A percentile compares a stretch with the other conserved stretches of the same genome.
phyloP scores from a whole-genome alignment of 225 moss, liverwort and hornwort species.

The Pseudisothecium myosuroides region DNA sequence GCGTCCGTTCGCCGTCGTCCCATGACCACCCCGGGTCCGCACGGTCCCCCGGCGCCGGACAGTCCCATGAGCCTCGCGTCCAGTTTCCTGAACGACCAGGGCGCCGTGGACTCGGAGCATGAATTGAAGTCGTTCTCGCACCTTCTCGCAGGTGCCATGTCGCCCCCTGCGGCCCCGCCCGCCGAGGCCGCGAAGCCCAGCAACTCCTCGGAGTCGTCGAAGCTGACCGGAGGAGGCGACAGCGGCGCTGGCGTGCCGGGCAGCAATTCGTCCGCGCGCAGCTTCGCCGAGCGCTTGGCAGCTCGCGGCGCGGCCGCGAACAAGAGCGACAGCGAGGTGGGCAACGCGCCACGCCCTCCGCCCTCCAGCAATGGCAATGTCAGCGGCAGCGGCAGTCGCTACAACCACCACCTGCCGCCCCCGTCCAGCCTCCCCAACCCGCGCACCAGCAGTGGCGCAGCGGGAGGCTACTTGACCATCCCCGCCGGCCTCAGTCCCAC shows the following conservation, averaged over 20 bases:
- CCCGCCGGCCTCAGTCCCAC: constrained; percentile 83
- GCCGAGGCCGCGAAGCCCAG: background rate
- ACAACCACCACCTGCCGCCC: constrained; percentile 24
- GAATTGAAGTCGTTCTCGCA: constrained; percentile 69
- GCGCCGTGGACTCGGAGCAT: constrained; percentile 48
- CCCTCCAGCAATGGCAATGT: constrained; percentile 13
- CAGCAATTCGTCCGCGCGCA: constrained; percentile 38
- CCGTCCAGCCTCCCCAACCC: constrained; percentile 66
- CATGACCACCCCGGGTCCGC: constrained; percentile 10
- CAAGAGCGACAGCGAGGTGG: constrained; percentile 4
- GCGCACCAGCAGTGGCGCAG: background rate
- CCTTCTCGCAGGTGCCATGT: constrained; percentile 68
- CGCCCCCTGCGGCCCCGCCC: background rate
- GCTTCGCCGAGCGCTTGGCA: constrained; percentile 66
- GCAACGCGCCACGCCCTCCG: background rate
- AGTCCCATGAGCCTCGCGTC: constrained; percentile 68
- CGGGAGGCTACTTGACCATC: constrained; percentile 51
- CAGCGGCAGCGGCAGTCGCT: background rate
- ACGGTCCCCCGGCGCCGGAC: constrained; percentile 18
- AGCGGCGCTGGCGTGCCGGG: background rate
- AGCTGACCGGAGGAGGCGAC: background rate
- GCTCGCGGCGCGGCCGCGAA: constrained; percentile 33
- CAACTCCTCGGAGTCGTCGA: background rate
- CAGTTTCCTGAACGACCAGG: constrained; percentile 52
- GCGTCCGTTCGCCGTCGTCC: too few relatives aligned